A percentile compares a stretch with the other conserved stretches of the same genome.
Conservation (phyloP, 208 protist species). For the Leishmania braziliensis region DNA sequence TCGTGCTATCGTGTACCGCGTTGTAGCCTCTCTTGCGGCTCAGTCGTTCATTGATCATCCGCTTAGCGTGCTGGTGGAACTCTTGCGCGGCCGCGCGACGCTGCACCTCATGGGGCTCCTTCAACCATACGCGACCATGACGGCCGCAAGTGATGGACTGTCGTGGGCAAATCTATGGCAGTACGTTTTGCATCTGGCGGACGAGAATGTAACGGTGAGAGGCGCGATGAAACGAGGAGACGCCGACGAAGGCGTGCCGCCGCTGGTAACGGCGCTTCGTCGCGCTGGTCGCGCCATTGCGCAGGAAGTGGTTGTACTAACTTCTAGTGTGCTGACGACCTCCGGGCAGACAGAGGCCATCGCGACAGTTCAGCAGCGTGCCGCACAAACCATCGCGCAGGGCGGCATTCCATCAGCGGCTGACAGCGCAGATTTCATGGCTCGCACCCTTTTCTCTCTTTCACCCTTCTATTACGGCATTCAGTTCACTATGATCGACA, state of each 20-base stretch:
- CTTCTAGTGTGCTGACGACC: slow-evolving; percentile 34
- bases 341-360: slow-evolving; percentile 58
- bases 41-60: slow-evolving; percentile 79
- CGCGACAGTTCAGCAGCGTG: slow-evolving; percentile 28
- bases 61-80: slow-evolving; percentile 60
- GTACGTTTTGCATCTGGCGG: slow-evolving; percentile 4
- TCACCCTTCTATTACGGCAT: slow-evolving; percentile 68
- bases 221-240: neutral
- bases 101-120: slow-evolving; percentile 71
- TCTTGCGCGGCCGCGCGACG: slow-evolving; percentile 70
- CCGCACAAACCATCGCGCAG: slow-evolving; percentile 25
- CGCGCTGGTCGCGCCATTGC: slow-evolving; percentile 42
- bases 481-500: slow-evolving; percentile 69
- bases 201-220: neutral
- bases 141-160: slow-evolving; percentile 11
- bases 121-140: slow-evolving; percentile 42
- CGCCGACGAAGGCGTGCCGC: slow-evolving; percentile 34
- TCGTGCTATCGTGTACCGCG: slow-evolving; percentile 80
- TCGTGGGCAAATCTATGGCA: slow-evolving; percentile 19
- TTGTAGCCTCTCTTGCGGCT: slow-evolving; percentile 54
- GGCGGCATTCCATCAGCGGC: slow-evolving; percentile 37
- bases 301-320: slow-evolving; percentile 42
- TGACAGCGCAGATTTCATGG: slow-evolving; percentile 66
- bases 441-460: slow-evolving; percentile 35
- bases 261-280: slow-evolving; percentile 43